These are phyloP conservation scores for Conringia planisiliqua DNA, from an alignment of 345 rosid species.

Conservation along the genomic window DNA sequence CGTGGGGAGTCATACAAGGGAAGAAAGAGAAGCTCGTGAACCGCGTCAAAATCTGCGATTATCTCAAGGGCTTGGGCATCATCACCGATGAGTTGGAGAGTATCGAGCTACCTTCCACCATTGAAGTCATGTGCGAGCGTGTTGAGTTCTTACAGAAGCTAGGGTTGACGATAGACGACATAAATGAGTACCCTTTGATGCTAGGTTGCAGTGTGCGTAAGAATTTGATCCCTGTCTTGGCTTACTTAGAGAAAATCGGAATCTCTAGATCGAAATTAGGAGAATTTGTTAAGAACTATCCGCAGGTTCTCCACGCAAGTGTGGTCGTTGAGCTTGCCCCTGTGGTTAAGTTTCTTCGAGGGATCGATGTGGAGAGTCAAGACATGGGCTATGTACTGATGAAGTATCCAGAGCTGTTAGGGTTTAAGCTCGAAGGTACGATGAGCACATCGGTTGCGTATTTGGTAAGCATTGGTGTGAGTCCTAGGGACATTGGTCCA, in stretches of 20 bases:
- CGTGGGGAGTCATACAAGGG: constrained; percentile 93
- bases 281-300: constrained; percentile 75
- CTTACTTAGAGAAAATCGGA: constrained; percentile 80
- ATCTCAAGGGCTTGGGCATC: constrained; percentile 72
- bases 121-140: constrained; percentile 90
- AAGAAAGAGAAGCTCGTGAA: constrained; percentile 79
- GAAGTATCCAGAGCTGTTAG: constrained; percentile 88
- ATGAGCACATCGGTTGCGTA: constrained; percentile 87
- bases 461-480: constrained; percentile 87
- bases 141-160: constrained; percentile 78
- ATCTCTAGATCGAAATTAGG: constrained; percentile 68
- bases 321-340: constrained; percentile 94
- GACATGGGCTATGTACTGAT: constrained; percentile 73
- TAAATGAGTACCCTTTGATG: constrained; percentile 81
- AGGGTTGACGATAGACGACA: constrained; percentile 72
- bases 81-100: constrained; percentile 81
- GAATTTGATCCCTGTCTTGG: constrained; percentile 85
- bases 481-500: constrained; percentile 91
- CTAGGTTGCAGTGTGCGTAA: constrained; percentile 84
- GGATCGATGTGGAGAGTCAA: constrained; percentile 86
- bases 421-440: constrained; percentile 93
- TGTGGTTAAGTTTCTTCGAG: constrained; percentile 80
- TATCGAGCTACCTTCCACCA: constrained; percentile 80
- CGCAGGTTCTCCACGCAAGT: constrained; percentile 76
- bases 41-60: constrained; percentile 89